Conservation (phyloP, 1,139 yeast species). For the Debaryomycetaceae sp. region DNA sequence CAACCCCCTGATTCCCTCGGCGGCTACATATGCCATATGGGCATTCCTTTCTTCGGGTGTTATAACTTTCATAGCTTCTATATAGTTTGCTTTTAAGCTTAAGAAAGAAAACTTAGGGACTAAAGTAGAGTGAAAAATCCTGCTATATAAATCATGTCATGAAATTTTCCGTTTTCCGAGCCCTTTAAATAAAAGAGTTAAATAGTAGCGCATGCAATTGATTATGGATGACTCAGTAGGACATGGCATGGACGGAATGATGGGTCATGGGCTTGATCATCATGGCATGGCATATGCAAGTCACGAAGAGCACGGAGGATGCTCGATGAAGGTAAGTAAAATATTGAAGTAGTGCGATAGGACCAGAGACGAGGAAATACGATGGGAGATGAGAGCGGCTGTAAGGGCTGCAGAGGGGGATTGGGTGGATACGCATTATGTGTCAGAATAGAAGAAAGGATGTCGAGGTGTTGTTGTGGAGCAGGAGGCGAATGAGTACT, state of each 20-base stretch:
- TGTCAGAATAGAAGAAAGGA: no score
- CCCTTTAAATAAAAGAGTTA: not conserved
- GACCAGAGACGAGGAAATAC: no score
- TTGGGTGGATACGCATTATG: no score
- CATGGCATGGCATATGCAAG: not conserved
- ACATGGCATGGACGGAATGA: not conserved
- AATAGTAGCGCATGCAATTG: not conserved
- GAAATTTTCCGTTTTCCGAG: not conserved
- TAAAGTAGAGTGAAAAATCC: no score
- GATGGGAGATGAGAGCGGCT: no score
- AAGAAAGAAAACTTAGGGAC: not conserved
- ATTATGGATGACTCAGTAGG: not conserved
- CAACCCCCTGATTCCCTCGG: constrained; percentile 42
- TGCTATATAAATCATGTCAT: not conserved
- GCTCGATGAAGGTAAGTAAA: not conserved
- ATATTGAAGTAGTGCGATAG: no score
- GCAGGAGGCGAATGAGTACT: no score
- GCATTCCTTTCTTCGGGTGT: constrained; percentile 41
- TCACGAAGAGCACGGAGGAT: not conserved
- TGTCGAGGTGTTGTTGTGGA: no score
- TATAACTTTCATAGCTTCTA: constrained; percentile 34
- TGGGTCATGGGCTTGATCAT: not conserved
- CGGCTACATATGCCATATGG: constrained; percentile 32
- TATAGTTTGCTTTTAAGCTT: not conserved
- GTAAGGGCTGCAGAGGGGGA: no score